Base-by-base conservation (phyloP, 106 monocot genomes). In the Narthecium ossifragum region DNA sequence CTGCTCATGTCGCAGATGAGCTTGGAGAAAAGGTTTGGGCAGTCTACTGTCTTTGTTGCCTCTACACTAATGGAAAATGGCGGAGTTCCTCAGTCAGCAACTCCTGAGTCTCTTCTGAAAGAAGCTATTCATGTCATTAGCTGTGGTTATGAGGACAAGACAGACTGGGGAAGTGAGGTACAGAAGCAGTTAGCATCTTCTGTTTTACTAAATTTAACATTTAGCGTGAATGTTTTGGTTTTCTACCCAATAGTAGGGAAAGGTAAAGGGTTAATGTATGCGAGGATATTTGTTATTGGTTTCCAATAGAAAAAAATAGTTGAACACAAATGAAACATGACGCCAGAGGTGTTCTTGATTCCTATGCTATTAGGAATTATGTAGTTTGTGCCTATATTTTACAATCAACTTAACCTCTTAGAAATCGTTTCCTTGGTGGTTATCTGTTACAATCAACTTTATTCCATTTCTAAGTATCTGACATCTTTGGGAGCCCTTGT, bases 21-120 rank as follows among this genome's bases (percentile, higher is more conserved):
- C 61, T 46, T 61, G 45, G 61, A 61, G 29, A 61, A 60, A 60
- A 61, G 61, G 45, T 61, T 61, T 61, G 61, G 43, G 1, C 61
- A 61, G 28, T 61, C 61, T 46, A 61, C 61, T 61, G 61, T 61
- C 29, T 61, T 61, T 61, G 61, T 61, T 46, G 61, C 61, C 29
- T 61, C 61, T 46, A 61, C 61, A 1, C 45, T 61, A 45, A 61
- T 61, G 61, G 61, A 61, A 46, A 61, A 61, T 31, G 61, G 61
- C 18, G 61, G 61, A 34, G 61, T 61, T 45, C 61, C 61, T 61
- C 46, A 61, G 30, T 61, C 61, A 30, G 61, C 61, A 45, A 46
- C 61, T 46, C 58, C 58, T 2, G 58, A 58, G 33, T 58, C 58
- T 6, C 36, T 58, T 25, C 24, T 58, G 36, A 58, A 58, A 58